Base-by-base conservation (phyloP, 2,329 filamentous ascomycete species). In the Zymoseptoria tritici region DNA sequence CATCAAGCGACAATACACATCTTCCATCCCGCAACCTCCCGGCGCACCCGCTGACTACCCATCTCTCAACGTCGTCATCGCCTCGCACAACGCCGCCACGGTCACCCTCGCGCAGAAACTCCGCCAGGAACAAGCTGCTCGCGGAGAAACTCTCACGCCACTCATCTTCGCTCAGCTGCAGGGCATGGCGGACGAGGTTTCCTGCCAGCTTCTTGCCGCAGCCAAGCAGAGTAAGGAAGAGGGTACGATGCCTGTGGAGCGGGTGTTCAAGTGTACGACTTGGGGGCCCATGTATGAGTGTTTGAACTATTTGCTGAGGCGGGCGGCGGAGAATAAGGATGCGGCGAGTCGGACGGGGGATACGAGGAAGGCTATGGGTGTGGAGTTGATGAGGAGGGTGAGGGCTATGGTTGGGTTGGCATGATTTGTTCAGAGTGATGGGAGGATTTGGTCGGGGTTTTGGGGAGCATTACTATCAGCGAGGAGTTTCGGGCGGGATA, bases 121-220 rank as follows among this genome's bases (percentile, higher is more conserved):
- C 9, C 79, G 81, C 56, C 75, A 78, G 52, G 65, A 75, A 20
- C 81, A 83, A 55, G 65, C 74, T 26, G 65, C 67, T 51, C 70
- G 69, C 3, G 70, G 74, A 49, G 62, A 79, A 62, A 49, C 74
- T 2, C 77, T 77, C 3, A 78, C 82, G 1, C 76, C 79, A 2
- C 74, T 84, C 9, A 74, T 76, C 0, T 91, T 90, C 73, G 89
- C 89, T 2, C 92, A 97, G 76, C 83, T 97, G 0, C 89, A 93
- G 78, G 92, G 93, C 49, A 97, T 97, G 93, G 93, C 93, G 1
- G 93, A 97, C 67, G 92, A 97, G 72, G 85, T 97, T 56, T 91
- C 87, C 59, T 81, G 82, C 65, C 75, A 76, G 2, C 72, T 85
- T 0, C 71, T 85, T 16, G 75, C 82, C 59, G 69, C 75, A 6